Percentiles rank a stretch among this genome's conserved stretches.
These are phyloP conservation scores for Chaetomium olivaceum DNA, from an alignment of 2,329 filamentous ascomycete genomes.

Conservation along the genomic window DNA sequence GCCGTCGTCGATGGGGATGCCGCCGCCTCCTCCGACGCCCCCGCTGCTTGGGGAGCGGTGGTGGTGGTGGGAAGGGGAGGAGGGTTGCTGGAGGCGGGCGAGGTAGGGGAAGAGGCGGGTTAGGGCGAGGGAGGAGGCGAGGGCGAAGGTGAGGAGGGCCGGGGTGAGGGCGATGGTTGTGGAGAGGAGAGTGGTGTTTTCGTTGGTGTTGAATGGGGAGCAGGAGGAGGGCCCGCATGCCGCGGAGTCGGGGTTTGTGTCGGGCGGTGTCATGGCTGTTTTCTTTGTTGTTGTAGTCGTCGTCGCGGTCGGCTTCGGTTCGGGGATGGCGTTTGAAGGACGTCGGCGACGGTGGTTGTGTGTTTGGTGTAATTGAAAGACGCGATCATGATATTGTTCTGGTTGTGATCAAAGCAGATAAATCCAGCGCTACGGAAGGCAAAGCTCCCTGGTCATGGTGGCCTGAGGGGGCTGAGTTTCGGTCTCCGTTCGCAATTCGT, in stretches of 20 bases:
- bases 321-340: background rate
- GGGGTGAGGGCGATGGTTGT: conserved; percentile 60
- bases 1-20: conserved; percentile 50
- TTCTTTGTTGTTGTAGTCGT: conserved; percentile 2
- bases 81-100: conserved; percentile 49
- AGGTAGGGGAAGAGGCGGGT: conserved; percentile 73
- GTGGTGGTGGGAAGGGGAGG: background rate
- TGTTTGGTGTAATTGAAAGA: background rate
- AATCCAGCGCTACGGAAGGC: background rate
- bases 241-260: conserved; percentile 3
- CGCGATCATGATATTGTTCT: conserved; percentile 3
- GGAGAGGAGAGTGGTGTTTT: background rate
- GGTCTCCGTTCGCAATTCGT: background rate
- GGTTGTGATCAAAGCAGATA: background rate
- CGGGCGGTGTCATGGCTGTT: conserved; percentile 8
- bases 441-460: conserved; percentile 6
- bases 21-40: too few species aligned
- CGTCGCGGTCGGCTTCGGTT: background rate
- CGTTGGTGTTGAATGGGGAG: conserved; percentile 1
- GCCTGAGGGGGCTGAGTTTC: background rate
- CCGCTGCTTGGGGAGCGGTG: background rate
- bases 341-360: background rate
- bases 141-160: conserved; percentile 69
- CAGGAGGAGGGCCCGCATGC: conserved; percentile 20
- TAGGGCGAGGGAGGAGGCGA: conserved; percentile 62